Base-by-base conservation (phyloP, 257 asterid genomes). In the Solanum acaule region DNA sequence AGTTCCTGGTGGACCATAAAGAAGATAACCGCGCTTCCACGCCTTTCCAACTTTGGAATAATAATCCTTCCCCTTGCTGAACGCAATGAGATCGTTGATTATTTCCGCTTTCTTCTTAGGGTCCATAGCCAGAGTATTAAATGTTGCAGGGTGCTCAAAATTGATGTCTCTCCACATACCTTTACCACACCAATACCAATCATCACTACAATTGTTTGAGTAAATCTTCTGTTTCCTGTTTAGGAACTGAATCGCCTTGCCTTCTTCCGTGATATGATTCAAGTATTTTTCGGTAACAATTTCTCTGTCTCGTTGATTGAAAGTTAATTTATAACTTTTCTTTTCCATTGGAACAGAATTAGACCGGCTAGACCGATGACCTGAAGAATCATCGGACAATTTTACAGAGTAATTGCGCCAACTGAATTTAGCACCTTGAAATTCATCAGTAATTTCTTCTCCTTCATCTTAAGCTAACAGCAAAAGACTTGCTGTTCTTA, bases 1-100 rank as follows among this genome's bases (percentile, higher is more conserved):
- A 15, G 86, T 81, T 49, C 86, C 86, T 46, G 86, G 86, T 10
- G 86, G 86, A 81, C 86, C 86, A 29, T 81, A 81, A 46, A 81
- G 86, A 81, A 81, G 86, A 46, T 81, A 81, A 0, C 86, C 86
- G 29, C 86, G 86, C 86, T 46, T 81, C 86, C 86, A 81, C 7
- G 86, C 86, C 67, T 81, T 81, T 0, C 86, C 86, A 16, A 81
- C 68, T 2, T 81, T 46, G 18, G 86, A 81, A 46, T 81, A 81
- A 81, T 81, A 81, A 22, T 46, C 86, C 29, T 81, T 81, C 42
- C 86, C 86, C 2, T 46, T 81, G 29, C 42, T 81, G 7, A 81
- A 81, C 3, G 86, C 86, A 81, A 81, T 14, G 18, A 81, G 86
- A 18, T 81, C 86, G 10, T 18, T 81, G 25, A 81, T 46, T 27